These are phyloP conservation scores for Hypoxylon sp. DNA, from an alignment of 2,329 filamentous ascomycete genomes.

Conservation along the genomic window DNA sequence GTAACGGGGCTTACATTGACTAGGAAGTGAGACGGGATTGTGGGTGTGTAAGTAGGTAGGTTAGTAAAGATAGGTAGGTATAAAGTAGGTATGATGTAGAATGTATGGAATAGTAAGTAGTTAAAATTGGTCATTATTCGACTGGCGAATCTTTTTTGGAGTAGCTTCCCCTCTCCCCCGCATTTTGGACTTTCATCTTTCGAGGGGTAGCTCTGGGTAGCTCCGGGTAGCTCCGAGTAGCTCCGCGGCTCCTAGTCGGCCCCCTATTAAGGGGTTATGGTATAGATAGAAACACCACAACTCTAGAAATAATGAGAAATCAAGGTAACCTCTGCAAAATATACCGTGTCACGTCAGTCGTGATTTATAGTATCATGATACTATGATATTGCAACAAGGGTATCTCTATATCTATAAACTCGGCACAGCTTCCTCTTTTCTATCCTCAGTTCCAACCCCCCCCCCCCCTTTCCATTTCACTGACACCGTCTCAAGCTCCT, in stretches of 20 bases:
- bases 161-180: conserved; percentile 36
- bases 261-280: no score
- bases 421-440: conserved; percentile 10
- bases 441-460: background rate
- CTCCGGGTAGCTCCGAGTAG: background rate
- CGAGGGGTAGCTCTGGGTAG: conserved; percentile 39
- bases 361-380: conserved; percentile 15
- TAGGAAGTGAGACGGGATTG: no score
- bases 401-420: conserved; percentile 35
- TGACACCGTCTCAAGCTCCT: background rate
- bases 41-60: background rate
- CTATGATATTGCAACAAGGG: conserved; percentile 24
- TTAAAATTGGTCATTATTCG: conserved; percentile 18
- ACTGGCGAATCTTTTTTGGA: conserved; percentile 33
- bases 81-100: conserved; percentile 2
- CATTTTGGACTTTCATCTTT: conserved; percentile 27
- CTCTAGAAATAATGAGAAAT: background rate
- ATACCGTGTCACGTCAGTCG: conserved; percentile 12
- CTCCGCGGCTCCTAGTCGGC: conserved; percentile 6
- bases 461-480: background rate
- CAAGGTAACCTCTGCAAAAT: conserved; percentile 5
- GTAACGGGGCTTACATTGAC: background rate
- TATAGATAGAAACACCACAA: background rate
- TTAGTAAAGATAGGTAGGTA: background rate
- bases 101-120: no score